Evolutionary conservation across 306 rosid genomes (phyloP).

Genomic region (Cucurbita moschata): DNA sequence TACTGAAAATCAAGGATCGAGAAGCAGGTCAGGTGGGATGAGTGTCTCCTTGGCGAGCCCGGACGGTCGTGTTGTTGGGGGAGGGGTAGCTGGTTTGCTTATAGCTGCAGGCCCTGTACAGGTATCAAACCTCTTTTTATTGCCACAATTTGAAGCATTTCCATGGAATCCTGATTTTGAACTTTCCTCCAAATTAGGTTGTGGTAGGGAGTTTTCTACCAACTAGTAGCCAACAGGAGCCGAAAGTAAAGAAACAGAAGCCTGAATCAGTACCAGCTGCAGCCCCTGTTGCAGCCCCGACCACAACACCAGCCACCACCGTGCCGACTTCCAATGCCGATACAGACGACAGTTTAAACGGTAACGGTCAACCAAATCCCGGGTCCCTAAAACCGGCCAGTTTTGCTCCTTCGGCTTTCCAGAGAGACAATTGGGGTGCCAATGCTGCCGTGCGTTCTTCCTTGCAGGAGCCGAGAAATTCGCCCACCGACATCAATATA

Average conservation of each 20-base stretch:
- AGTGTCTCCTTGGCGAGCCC: slow-evolving; percentile 57
- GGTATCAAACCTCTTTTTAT: slow-evolving; percentile 18
- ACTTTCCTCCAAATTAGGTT: slow-evolving; percentile 17
- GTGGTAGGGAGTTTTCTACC: slow-evolving; percentile 81
- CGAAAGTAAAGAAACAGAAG: slow-evolving; percentile 43
- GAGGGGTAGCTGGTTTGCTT: slow-evolving; percentile 62
- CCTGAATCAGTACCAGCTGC: slow-evolving; percentile 13
- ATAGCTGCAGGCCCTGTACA: slow-evolving; percentile 75
- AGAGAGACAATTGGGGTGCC: slow-evolving; percentile 58
- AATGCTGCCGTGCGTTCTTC: slow-evolving; percentile 39
- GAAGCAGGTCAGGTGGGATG: slow-evolving; percentile 72
- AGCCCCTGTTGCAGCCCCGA: slow-evolving; percentile 12
- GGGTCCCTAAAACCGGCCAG: slow-evolving; percentile 24
- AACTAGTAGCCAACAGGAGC: slow-evolving; percentile 43
- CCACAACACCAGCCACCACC: slow-evolving; percentile 20
- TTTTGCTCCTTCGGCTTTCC: slow-evolving; percentile 27
- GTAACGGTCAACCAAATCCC: slow-evolving; percentile 36
- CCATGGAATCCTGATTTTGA: not conserved
- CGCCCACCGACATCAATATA: slow-evolving; percentile 66
- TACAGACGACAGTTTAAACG: slow-evolving; percentile 36
- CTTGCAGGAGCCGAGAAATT: slow-evolving; percentile 46
- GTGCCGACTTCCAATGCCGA: slow-evolving; percentile 30
- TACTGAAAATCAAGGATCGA: slow-evolving; percentile 54
- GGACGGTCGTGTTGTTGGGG: slow-evolving; percentile 64
- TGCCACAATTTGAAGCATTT: not conserved